Base-by-base conservation (phyloP, 306 rosid genomes). In the Calophaca sinica region DNA sequence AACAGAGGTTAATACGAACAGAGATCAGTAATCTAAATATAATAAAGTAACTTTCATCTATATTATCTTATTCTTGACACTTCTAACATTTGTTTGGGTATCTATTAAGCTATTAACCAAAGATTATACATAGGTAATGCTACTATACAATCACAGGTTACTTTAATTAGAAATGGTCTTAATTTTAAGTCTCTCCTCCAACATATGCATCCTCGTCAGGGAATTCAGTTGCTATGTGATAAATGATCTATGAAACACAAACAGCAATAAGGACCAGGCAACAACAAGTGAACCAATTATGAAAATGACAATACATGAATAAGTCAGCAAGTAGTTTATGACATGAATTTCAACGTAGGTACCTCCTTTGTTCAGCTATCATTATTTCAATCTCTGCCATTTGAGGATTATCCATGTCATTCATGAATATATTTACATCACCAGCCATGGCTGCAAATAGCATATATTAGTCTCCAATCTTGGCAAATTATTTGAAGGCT, bases 351-450 rank as follows among this genome's bases (percentile, higher is more conserved):
- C 10, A 70, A 68, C 70, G 75, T 42, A 36, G 45, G 58, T 89
- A 91, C 98, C 97, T 87, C 60, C 84, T 86, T 49, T 74, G 80
- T 85, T 91, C 97, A 80, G 97, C 98, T 49, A 94, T 90, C 98
- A 94, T 91, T 76, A 94, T 89, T 77, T 94, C 98, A 71, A 94
- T 62, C 85, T 94, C 98, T 55, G 93, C 97, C 74, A 84, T 55
- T n/a, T 78, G 88, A 64, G 91, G 86, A 83, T 88, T 81, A 66
- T 94, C 89, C 52, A 75, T 77, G 44, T 91, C 90, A 81, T 94
- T 91, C 93, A 91, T 91, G 82, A 90, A 94, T 13, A 94, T 73
- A 79, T 94, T 94, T 62, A 94, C 98, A 87, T 94, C 98, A 79
- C 98, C 97, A 53, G 87, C 86, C 98, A 91, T 88, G 66, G 96